Percentiles rank a stretch among this genome's conserved stretches.
These are phyloP conservation scores for Geotrichum bryndzae DNA, from an alignment of 1,139 yeast species.

Conservation along the genomic window DNA sequence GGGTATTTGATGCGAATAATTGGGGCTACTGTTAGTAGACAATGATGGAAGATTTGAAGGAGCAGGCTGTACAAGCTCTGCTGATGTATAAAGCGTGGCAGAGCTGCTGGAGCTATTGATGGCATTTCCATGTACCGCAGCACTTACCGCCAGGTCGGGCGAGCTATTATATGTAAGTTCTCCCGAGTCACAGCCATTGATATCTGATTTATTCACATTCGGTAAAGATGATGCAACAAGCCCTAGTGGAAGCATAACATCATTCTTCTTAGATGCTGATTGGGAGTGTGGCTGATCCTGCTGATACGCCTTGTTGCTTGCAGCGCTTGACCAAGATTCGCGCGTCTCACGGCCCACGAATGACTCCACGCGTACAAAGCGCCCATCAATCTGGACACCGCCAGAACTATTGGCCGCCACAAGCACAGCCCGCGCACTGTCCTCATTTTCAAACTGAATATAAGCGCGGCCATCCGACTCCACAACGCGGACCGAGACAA, in stretches of 20 bases:
- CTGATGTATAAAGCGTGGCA: neutral
- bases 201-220: too few relatives aligned
- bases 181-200: neutral
- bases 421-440: constrained; percentile 81
- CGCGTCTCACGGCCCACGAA: neutral
- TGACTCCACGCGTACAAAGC: neutral
- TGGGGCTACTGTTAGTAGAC: neutral
- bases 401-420: constrained; percentile 27
- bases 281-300: too few relatives aligned
- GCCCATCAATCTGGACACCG: neutral
- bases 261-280: neutral
- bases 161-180: neutral
- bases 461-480: constrained; percentile 83
- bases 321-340: neutral
- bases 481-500: constrained; percentile 82
- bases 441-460: constrained; percentile 75
- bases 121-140: neutral
- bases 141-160: neutral
- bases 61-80: neutral
- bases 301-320: neutral
- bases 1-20: neutral
- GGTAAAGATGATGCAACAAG: neutral
- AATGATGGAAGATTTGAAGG: neutral
- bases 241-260: neutral
- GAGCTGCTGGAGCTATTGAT: neutral